These are phyloP conservation scores for Pseudogymnoascus sp. DNA, from an alignment of 2,329 filamentous ascomycete species.

Conservation along the genomic window DNA sequence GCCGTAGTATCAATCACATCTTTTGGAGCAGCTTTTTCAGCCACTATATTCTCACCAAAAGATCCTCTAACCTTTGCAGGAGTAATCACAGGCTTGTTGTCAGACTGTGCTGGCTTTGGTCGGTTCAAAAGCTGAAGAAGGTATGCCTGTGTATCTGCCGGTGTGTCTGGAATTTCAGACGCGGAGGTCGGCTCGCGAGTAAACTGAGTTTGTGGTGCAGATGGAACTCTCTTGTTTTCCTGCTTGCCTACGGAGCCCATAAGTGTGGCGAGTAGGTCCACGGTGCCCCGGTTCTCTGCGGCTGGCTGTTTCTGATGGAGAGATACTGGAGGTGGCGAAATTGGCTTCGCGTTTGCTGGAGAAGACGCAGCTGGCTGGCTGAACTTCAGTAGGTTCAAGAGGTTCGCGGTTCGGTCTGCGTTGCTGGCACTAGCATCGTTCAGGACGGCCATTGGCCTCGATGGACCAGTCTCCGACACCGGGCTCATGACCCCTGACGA, in stretches of 20 bases:
- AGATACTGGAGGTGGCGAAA: slow-evolving; percentile 19
- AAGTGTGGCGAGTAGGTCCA: slow-evolving; percentile 30
- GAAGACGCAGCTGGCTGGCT: slow-evolving; percentile 40
- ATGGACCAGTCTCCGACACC: slow-evolving; percentile 35
- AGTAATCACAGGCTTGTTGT: slow-evolving; percentile 29
- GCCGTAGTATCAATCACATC: slow-evolving; percentile 35
- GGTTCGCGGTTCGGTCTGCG: slow-evolving; percentile 46
- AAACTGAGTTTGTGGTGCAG: slow-evolving; percentile 19
- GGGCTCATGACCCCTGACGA: slow-evolving; percentile 54
- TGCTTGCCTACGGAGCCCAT: slow-evolving; percentile 23
- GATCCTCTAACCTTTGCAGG: slow-evolving; percentile 20
- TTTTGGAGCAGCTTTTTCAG: slow-evolving; percentile 35
- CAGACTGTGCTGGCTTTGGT: slow-evolving; percentile 59
- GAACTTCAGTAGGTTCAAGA: slow-evolving; percentile 62
- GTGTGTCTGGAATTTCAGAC: slow-evolving; percentile 24
- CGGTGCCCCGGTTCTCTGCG: slow-evolving; percentile 19
- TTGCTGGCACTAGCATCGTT: slow-evolving; percentile 30
- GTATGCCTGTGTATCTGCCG: slow-evolving; percentile 73
- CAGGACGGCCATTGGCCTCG: slow-evolving; percentile 34
- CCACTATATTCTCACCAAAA: slow-evolving; percentile 27
- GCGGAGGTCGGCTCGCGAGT: background rate
- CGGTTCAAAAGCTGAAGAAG: slow-evolving; percentile 80
- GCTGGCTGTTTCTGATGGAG: slow-evolving; percentile 19
- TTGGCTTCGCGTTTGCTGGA: slow-evolving; percentile 20
- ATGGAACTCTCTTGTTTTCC: slow-evolving; percentile 6